Percentiles rank a stretch among this genome's conserved stretches.
Conservation (phyloP, 768 basidiomycete genomes). For the Tulasnella sp. region DNA sequence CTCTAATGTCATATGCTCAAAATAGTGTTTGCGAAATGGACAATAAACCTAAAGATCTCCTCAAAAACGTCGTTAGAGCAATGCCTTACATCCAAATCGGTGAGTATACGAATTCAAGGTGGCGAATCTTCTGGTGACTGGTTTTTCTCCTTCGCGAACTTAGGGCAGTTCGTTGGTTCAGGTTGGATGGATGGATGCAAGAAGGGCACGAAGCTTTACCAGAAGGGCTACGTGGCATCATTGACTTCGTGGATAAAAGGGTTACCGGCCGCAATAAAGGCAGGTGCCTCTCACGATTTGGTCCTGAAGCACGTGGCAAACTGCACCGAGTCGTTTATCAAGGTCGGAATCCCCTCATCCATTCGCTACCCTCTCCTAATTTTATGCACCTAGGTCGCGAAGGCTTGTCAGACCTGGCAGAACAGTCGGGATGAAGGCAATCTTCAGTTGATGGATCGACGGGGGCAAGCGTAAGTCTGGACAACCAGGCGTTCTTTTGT, state of each 20-base stretch:
- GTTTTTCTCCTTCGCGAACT: background rate
- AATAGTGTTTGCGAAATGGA: background rate
- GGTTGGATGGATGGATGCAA: background rate
- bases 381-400: background rate
- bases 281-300: background rate
- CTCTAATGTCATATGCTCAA: background rate
- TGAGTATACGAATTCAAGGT: background rate
- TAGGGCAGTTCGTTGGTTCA: background rate
- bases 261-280: background rate
- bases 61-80: background rate
- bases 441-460: background rate
- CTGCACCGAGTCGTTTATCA: background rate
- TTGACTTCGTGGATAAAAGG: background rate
- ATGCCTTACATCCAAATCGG: background rate
- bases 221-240: background rate
- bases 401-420: background rate
- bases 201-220: background rate
- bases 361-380: background rate
- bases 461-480: background rate
- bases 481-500: background rate
- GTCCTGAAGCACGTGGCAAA: background rate
- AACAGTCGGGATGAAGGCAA: background rate
- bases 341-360: background rate
- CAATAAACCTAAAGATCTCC: background rate
- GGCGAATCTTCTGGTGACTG: background rate